These are phyloP conservation scores for Podaxis rugospora DNA, from an alignment of 768 basidiomycete species.

Conservation along the genomic window DNA sequence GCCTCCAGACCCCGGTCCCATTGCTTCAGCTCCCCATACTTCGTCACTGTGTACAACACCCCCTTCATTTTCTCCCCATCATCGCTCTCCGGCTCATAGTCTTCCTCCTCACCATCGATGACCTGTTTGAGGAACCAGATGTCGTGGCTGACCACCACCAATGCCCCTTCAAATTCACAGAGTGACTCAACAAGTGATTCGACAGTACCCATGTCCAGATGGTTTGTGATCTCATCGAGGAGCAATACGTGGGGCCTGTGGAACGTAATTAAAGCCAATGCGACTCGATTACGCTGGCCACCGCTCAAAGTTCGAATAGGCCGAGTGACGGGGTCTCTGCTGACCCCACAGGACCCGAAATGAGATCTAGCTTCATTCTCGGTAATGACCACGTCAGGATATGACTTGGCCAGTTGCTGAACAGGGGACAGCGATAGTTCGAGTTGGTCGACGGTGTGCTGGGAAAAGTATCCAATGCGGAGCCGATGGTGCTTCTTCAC, in stretches of 20 bases:
- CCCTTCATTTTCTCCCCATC: slow-evolving; percentile 16
- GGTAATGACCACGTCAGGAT: slow-evolving; percentile 22
- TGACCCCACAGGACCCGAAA: slow-evolving; percentile 38
- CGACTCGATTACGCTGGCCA: slow-evolving; percentile 56
- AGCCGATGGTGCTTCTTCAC: slow-evolving; percentile 49
- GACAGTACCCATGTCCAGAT: slow-evolving; percentile 61
- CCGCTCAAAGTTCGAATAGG: slow-evolving; percentile 43
- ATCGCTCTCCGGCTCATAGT: slow-evolving; percentile 11
- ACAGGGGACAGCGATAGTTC: slow-evolving; percentile 24
- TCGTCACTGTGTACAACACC: slow-evolving; percentile 27
- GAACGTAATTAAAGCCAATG: slow-evolving; percentile 51
- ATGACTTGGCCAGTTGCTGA: slow-evolving; percentile 22
- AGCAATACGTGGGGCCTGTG: slow-evolving; percentile 49
- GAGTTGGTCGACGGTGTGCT: slow-evolving; percentile 57
- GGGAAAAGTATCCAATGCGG: slow-evolving; percentile 56
- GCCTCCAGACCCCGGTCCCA: slow-evolving; percentile 28
- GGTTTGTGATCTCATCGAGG: slow-evolving; percentile 65
- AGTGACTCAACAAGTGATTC: slow-evolving; percentile 50
- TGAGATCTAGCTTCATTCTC: slow-evolving; percentile 28
- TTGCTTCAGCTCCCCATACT: slow-evolving; percentile 23
- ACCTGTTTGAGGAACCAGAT: slow-evolving; percentile 31
- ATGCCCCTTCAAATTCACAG: slow-evolving; percentile 45
- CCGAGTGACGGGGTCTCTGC: slow-evolving; percentile 37
- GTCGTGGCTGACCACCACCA: slow-evolving; percentile 67
- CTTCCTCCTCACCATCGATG: slow-evolving; percentile 24